Evolutionary conservation across 495 filamentous ascomycete species (phyloP), one percentile per base, ranked within the genome.

Genomic region (Talaromyces proteolyticus): DNA sequence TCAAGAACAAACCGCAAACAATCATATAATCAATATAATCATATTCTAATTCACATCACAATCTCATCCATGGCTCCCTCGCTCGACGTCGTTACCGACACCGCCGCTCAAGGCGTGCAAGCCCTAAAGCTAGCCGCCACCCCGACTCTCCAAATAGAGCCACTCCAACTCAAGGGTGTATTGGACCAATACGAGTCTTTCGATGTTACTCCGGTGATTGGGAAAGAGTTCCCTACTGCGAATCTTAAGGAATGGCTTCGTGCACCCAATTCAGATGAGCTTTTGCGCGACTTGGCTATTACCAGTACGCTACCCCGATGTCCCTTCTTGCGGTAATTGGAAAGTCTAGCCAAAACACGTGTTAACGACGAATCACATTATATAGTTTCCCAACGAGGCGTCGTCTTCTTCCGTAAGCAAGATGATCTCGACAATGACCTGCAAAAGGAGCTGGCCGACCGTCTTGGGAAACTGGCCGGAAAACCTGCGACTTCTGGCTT

Each of bases 371-470:
- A 16, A 8, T 14, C 1, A 36, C 8, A 10, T 34, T 14, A 34
- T n/a, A 2, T 36, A 91, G 87, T 93, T 57, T 91, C 87, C 14
- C 81, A 85, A 55, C 80, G 87, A 0, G 86, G 87, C 3, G 88
- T 93, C 0, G 88, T 91, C 36, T 90, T 89, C 72, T 88, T 93
- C 70, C 84, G 87, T 22, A 75, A 79, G 34, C 88, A 91, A 55
- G 78, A 89, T 61, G 75, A 69, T 47, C 63, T 88, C 8, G 74
- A 74, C 56, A 74, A 86, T 54, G 77, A 84, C n/a, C 67, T 81
- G 17, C 82, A 86, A 53, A 91, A 91, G 57, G 76, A 84, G 51
- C 75, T 90, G 1, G 72, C 78, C 3, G 75, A 86, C 44, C 72
- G 77, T 2, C 77, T 91, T 0, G 86, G 86, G 12, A 64, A 81